Evolutionary conservation across 805 yeast genomes (phyloP).

Genomic region (Pichia manshurica): DNA sequence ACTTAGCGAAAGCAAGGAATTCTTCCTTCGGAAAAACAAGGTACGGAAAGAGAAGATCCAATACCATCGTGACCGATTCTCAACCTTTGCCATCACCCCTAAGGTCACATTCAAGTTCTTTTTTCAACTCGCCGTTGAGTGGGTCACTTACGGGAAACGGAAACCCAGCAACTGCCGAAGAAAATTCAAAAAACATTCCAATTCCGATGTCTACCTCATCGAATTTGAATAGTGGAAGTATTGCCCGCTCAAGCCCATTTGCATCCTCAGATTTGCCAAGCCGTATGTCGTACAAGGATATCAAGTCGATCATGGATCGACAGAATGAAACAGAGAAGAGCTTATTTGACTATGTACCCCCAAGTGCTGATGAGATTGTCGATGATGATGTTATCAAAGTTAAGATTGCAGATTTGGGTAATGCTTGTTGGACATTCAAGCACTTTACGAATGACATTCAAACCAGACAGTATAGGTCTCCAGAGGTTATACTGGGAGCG

Average conservation of each 20-base stretch:
- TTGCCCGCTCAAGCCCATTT: constrained; percentile 4
- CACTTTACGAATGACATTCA: constrained; percentile 89
- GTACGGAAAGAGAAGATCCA: constrained; percentile 45
- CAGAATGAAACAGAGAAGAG: constrained; percentile 31
- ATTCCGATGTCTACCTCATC: constrained; percentile 1
- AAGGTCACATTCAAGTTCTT: constrained; percentile 40
- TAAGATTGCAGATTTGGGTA: constrained; percentile 91
- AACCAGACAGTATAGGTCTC: constrained; percentile 88
- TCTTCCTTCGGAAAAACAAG: constrained; percentile 31
- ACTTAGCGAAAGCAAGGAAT: constrained; percentile 16
- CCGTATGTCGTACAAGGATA: constrained; percentile 25
- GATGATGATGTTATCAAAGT: constrained; percentile 57
- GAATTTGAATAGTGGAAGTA: neutral
- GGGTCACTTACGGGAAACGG: neutral
- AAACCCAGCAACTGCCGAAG: constrained; percentile 9
- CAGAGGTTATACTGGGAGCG: constrained; percentile 75
- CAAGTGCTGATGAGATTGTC: constrained; percentile 33
- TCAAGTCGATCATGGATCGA: constrained; percentile 37
- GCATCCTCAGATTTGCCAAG: constrained; percentile 12
- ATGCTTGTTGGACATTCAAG: constrained; percentile 75
- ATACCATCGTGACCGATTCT: constrained; percentile 79
- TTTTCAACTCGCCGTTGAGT: constrained; percentile 24
- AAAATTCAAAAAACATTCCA: constrained; percentile 13
- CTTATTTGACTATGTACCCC: constrained; percentile 28
- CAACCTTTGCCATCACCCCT: constrained; percentile 91